phyloP scores from a whole-genome alignment of 1,139 yeast species.

The Debaryomycetaceae sp. region DNA sequence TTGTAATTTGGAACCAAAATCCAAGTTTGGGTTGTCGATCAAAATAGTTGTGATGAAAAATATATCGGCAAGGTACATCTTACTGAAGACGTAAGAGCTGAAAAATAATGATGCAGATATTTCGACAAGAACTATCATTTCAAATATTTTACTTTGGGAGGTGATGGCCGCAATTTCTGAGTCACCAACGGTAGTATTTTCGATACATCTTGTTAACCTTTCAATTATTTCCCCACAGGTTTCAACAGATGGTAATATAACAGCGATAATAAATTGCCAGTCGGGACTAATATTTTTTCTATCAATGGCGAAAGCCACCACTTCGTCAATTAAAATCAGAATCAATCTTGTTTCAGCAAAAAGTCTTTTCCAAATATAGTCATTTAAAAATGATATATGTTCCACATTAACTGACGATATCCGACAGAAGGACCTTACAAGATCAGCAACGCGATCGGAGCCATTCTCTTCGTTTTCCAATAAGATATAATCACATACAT shows the following conservation, averaged over 20 bases:
- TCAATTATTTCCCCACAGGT: slow-evolving; percentile 66
- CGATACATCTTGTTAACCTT: slow-evolving; percentile 51
- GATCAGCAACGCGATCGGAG: slow-evolving; percentile 55
- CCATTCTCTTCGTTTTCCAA: slow-evolving; percentile 54
- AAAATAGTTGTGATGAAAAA: slow-evolving; percentile 67
- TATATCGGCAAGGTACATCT: slow-evolving; percentile 69
- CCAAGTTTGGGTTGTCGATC: slow-evolving; percentile 70
- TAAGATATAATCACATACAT: slow-evolving; percentile 58
- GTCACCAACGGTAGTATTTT: slow-evolving; percentile 43
- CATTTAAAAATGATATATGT: slow-evolving; percentile 34
- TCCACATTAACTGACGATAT: slow-evolving; percentile 53
- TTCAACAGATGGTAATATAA: slow-evolving; percentile 71
- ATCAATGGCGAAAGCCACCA: slow-evolving; percentile 71
- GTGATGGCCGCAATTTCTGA: slow-evolving; percentile 50
- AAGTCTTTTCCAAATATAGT: slow-evolving; percentile 68
- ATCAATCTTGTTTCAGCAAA: slow-evolving; percentile 61
- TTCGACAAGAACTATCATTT: slow-evolving; percentile 65
- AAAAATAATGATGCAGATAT: slow-evolving; percentile 68
- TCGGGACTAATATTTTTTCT: slow-evolving; percentile 69
- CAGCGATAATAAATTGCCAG: slow-evolving; percentile 61
- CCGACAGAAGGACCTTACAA: slow-evolving; percentile 62
- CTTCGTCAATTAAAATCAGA: slow-evolving; percentile 64
- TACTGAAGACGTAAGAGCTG: slow-evolving; percentile 65
- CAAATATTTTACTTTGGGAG: slow-evolving; percentile 60
- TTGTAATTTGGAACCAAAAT: slow-evolving; percentile 64